Conservation (phyloP, 1,284 basidiomycete species). For the Irpex lacteus region DNA sequence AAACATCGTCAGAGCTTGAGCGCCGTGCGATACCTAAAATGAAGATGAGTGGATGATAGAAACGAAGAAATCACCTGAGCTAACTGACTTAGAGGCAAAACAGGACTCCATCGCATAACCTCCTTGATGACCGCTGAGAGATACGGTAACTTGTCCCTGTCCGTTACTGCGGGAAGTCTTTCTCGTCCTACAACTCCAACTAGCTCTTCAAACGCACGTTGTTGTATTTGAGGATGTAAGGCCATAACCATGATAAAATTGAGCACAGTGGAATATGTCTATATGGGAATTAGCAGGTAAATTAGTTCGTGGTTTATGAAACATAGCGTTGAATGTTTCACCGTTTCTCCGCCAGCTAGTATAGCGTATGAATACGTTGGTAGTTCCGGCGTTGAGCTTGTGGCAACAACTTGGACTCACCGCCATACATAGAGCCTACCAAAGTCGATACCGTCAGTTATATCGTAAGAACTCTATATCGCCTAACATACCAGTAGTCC, state of each 20-base stretch:
- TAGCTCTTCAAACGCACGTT: conserved; percentile 52
- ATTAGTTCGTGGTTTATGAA: no score
- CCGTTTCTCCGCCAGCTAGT: no score
- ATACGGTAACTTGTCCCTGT: conserved; percentile 31
- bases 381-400: no score
- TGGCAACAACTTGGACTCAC: background rate
- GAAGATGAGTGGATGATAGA: no score
- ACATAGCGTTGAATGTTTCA: no score
- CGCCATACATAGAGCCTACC: background rate
- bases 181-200: conserved; percentile 45
- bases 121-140: conserved; percentile 28
- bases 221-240: conserved; percentile 45
- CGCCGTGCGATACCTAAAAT: no score
- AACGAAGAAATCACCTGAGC: no score
- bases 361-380: no score
- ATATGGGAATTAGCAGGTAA: background rate
- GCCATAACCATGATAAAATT: conserved; percentile 49
- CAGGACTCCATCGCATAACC: no score
- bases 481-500: conserved; percentile 19
- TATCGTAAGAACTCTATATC: background rate
- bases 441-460: background rate
- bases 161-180: conserved; percentile 45
- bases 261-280: background rate
- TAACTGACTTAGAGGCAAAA: no score
- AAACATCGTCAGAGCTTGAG: no score